Base-by-base conservation (phyloP, 257 asterid genomes). In the Nicotiana benthamiana region DNA sequence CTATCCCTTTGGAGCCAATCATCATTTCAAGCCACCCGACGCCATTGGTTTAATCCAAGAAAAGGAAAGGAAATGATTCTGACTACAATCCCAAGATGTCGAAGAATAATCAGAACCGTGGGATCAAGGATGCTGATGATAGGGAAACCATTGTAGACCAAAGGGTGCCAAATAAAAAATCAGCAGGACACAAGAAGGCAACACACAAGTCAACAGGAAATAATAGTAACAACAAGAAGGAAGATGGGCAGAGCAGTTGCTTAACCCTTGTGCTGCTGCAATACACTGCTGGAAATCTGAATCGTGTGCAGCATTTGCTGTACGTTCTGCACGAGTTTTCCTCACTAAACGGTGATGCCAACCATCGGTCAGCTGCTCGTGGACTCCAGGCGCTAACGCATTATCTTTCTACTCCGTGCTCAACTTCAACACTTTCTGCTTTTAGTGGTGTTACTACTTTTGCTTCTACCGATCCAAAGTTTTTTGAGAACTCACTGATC, bases 181-280 rank as follows among this genome's bases (percentile, higher is more conserved):
- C 88, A 40, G 17, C 83, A 2, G 87, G 85, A 26, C 87, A 75
- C 82, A 92, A 79, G 84, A 93, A 79, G 75, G 84, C 80, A 6
- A 79, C 64, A 66, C 52, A 68, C 64, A 90, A 81, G 57, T 36
- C 87, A 6, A 78, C 83, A 2, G 36, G 78, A 17, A 43, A 70
- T 2, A 97, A 97, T 0, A 80, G 88, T 10, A 85, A 54, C 53
- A 89, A 82, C 84, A 89, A 85, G 98, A 93, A 10, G 93, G 94
- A 63, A 86, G 97, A 83, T 93, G 98, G 97, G 97, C 98, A 4
- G 97, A 92, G 81, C 98, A 92, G 86, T 87, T 94, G 80, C 96
- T 94, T 75, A 91, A 91, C 81, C 97, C 97, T 1, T 94, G 98
- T 74, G 97, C 97, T 8, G 91, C 94, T 1, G 98, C 97, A 15